Percentiles rank a stretch among this genome's conserved stretches.
phyloP scores from a whole-genome alignment of 768 basidiomycete species.

The Candolleomyces aberdarensis region DNA sequence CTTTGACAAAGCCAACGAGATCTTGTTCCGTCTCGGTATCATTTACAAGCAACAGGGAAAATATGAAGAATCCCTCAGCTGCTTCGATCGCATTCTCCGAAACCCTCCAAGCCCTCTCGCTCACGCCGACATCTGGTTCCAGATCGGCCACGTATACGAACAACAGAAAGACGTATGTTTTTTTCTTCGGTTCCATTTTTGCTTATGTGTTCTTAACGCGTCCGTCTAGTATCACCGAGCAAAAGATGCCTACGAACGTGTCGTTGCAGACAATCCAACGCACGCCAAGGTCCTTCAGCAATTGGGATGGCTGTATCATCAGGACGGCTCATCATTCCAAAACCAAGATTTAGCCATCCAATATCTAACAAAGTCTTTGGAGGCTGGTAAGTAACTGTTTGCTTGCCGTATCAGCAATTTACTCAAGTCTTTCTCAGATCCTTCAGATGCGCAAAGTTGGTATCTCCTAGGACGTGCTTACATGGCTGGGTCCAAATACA shows the following conservation, averaged over 20 bases:
- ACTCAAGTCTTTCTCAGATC: constrained; percentile 41
- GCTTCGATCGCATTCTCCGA: constrained; percentile 95
- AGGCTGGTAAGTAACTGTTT: constrained; percentile 66
- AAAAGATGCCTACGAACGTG: constrained; percentile 94
- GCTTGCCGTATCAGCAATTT: constrained; percentile 5
- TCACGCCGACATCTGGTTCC: constrained; percentile 99
- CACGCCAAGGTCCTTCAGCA: constrained; percentile 98
- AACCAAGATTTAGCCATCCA: constrained; percentile 94
- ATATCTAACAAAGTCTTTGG: constrained; percentile 91
- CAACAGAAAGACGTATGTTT: constrained; percentile 89
- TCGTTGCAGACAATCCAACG: constrained; percentile 86
- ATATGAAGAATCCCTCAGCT: constrained; percentile 81
- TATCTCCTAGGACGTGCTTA: constrained; percentile 97
- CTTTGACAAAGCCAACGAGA: constrained; percentile 98
- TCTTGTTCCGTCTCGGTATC: constrained; percentile 95
- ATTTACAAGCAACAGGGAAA: constrained; percentile 99
- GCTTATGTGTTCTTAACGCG: constrained; percentile 11
- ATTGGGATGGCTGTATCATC: constrained; percentile 96
- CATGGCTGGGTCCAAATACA: constrained; percentile 98
- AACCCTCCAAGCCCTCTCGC: constrained; percentile 95
- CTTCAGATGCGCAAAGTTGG: constrained; percentile 96
- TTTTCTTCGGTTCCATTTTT: background rate
- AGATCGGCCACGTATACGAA: constrained; percentile 98
- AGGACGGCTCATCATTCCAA: constrained; percentile 91
- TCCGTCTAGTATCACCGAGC: constrained; percentile 73